These are phyloP conservation scores for Acorus calamus DNA, from an alignment of 106 monocot species.

Conservation along the genomic window DNA sequence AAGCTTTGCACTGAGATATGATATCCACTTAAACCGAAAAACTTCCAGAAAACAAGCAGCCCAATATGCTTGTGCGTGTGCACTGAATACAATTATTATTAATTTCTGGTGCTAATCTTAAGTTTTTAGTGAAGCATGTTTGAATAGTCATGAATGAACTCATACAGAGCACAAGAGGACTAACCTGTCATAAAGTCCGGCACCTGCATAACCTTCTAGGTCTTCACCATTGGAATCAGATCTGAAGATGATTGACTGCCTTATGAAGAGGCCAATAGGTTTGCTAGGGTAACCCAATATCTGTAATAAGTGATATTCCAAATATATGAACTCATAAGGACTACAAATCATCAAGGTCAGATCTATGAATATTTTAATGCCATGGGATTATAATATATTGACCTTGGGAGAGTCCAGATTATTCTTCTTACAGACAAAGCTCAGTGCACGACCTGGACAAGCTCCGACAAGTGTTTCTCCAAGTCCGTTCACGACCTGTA, in stretches of 20 bases:
- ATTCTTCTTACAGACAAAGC: slow-evolving; percentile 73
- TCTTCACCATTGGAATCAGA: slow-evolving; percentile 98
- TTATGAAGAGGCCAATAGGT: slow-evolving; percentile 84
- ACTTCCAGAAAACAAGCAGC: no score
- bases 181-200: slow-evolving; percentile 92
- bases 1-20: no score
- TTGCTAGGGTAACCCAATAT: slow-evolving; percentile 89
- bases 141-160: no score
- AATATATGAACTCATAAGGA: no score
- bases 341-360: not conserved
- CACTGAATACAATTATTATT: no score
- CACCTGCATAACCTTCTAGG: slow-evolving; percentile 96
- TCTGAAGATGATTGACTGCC: slow-evolving; percentile 73
- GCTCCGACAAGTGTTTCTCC: slow-evolving; percentile 98
- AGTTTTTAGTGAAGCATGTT: no score
- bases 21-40: no score
- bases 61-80: no score
- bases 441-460: slow-evolving; percentile 91
- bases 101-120: no score
- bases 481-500: slow-evolving; percentile 85
- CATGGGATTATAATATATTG: slow-evolving; percentile 1
- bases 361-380: not conserved
- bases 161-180: not conserved
- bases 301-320: slow-evolving; percentile 15
- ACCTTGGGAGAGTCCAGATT: slow-evolving; percentile 71